A percentile compares a stretch with the other conserved stretches of the same genome.
Conservation (phyloP, 2,329 filamentous ascomycete genomes). For the Thielaviopsis populi region DNA sequence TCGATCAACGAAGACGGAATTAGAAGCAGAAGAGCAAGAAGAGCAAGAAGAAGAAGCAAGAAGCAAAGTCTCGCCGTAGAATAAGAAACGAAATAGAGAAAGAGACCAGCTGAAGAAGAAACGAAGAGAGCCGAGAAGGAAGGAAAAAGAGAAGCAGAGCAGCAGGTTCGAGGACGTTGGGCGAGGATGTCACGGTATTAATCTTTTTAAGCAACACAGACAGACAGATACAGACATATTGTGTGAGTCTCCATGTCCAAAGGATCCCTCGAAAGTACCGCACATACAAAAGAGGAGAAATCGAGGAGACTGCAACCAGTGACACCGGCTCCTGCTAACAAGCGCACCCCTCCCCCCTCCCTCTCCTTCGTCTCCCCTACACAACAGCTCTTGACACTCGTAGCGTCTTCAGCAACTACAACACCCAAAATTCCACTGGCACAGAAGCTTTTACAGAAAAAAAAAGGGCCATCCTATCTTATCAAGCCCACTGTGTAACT, state of each 20-base stretch:
- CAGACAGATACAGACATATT: background rate
- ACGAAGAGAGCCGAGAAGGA: slow-evolving; percentile 23
- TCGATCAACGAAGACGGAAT: background rate
- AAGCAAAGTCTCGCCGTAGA: slow-evolving; percentile 23
- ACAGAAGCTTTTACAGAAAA: background rate
- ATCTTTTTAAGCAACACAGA: background rate
- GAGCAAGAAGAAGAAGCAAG: slow-evolving; percentile 22
- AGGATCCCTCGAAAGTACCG: background rate
- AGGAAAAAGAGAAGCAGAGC: background rate
- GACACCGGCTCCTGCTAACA: background rate
- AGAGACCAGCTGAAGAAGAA: slow-evolving; percentile 23
- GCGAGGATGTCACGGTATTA: background rate
- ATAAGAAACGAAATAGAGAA: slow-evolving; percentile 17
- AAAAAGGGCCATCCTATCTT: background rate
- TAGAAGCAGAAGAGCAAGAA: slow-evolving; percentile 13
- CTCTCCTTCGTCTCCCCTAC: no score
- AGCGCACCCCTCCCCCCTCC: background rate
- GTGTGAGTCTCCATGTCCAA: no score
- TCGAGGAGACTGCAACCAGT: background rate
- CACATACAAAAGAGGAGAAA: background rate
- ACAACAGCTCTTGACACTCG: no score
- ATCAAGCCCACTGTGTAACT: background rate
- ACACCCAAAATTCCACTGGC: background rate
- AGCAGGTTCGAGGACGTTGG: background rate
- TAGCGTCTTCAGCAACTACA: no score